Evolutionary conservation across 257 asterid species (phyloP).

Genomic region (Jacaranda copaia): DNA sequence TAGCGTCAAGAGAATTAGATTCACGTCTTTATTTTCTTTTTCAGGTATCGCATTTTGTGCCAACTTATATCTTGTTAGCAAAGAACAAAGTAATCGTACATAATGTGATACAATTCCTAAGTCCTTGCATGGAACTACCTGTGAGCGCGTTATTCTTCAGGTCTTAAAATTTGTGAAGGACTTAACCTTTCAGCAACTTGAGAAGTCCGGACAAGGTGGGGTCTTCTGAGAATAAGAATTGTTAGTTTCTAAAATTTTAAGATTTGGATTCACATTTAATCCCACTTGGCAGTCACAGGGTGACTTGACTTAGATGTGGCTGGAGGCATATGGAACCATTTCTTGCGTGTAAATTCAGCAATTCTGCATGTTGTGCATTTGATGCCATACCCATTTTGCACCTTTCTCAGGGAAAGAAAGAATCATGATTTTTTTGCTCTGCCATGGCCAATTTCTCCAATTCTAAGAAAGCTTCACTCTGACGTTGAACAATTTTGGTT

Average conservation of each 20-base stretch:
- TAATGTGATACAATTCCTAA: no score
- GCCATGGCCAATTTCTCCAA: neutral
- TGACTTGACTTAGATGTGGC: neutral
- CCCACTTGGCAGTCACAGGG: neutral
- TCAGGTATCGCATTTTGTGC: slow-evolving; percentile 11
- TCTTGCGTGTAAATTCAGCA: neutral
- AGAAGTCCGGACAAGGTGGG: neutral
- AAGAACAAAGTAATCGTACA: neutral
- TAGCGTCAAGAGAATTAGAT: slow-evolving; percentile 49
- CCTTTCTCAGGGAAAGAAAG: neutral
- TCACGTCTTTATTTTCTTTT: slow-evolving; percentile 31
- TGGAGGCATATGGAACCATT: neutral
- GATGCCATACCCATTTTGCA: slow-evolving; percentile 4
- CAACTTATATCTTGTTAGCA: neutral
- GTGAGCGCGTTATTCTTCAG: neutral
- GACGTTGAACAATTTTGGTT: neutral
- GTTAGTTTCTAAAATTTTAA: neutral
- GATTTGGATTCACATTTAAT: neutral
- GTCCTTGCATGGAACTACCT: neutral
- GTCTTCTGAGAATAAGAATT: neutral
- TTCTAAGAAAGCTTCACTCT: slow-evolving; percentile 16
- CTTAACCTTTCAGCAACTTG: neutral
- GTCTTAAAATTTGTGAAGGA: neutral
- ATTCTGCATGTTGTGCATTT: neutral
- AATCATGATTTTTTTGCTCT: neutral